Evolutionary conservation across 2,329 filamentous ascomycete species (phyloP).

Genomic region (Myriangium duriaei): DNA sequence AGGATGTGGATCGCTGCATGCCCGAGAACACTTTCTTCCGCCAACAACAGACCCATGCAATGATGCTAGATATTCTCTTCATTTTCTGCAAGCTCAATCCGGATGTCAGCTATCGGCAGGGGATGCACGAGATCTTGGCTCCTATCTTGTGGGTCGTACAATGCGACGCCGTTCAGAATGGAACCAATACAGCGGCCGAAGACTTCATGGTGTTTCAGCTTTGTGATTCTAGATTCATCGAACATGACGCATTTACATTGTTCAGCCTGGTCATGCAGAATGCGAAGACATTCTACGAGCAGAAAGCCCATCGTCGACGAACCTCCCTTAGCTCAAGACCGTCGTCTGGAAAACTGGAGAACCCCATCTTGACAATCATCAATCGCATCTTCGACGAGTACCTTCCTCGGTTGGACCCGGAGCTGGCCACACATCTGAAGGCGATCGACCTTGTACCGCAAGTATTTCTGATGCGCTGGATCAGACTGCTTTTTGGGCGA

Average conservation of each 20-base stretch:
- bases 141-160: slow-evolving; percentile 78
- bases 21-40: slow-evolving; percentile 89
- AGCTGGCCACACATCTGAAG: slow-evolving; percentile 67
- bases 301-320: slow-evolving; percentile 29
- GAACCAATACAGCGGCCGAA: slow-evolving; percentile 13
- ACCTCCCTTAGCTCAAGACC: slow-evolving; percentile 23
- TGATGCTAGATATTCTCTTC: slow-evolving; percentile 81
- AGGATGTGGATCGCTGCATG: slow-evolving; percentile 83
- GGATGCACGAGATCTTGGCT: slow-evolving; percentile 93
- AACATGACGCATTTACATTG: slow-evolving; percentile 81
- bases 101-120: slow-evolving; percentile 82
- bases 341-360: slow-evolving; percentile 31
- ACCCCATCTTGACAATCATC: slow-evolving; percentile 74
- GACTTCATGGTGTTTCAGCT: slow-evolving; percentile 50
- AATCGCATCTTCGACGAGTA: slow-evolving; percentile 75
- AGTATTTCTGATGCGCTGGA: slow-evolving; percentile 96
- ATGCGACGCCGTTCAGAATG: slow-evolving; percentile 53
- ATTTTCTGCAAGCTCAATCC: slow-evolving; percentile 90
- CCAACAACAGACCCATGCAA: slow-evolving; percentile 60
- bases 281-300: slow-evolving; percentile 77
- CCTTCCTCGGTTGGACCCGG: slow-evolving; percentile 67
- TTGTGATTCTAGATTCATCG: slow-evolving; percentile 61
- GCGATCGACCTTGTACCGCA: slow-evolving; percentile 86
- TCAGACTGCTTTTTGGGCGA: slow-evolving; percentile 79
- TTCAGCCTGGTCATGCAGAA: slow-evolving; percentile 81